Evolutionary conservation across 148 eudicot genomes (phyloP).

Genomic region (Chenopodium formosanum): DNA sequence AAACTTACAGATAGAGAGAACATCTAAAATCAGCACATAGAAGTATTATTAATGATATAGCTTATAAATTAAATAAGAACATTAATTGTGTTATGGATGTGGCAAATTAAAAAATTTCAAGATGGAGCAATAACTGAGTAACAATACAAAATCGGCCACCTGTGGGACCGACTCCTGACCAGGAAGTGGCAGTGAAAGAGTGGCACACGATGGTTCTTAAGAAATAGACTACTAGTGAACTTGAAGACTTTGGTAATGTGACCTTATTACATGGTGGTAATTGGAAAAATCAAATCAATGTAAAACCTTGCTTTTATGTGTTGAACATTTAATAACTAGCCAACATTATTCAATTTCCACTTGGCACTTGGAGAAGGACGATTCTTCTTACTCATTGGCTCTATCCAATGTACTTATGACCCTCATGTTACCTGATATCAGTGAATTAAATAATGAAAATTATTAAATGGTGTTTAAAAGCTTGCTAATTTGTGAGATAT

Average conservation of each 20-base stretch:
- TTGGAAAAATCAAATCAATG: neutral
- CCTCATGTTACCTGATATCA: no score
- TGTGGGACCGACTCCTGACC: no score
- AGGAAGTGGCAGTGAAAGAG: neutral
- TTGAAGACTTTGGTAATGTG: neutral
- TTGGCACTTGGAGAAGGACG: neutral
- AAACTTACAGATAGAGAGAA: no score
- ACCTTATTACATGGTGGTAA: neutral
- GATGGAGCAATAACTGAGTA: neutral
- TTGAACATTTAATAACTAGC: neutral
- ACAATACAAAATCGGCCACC: no score
- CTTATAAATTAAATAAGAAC: neutral
- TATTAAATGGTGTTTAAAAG: no score
- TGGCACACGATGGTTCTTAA: neutral
- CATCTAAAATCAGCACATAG: neutral
- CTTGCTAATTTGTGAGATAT: neutral
- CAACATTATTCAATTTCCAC: neutral
- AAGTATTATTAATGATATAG: neutral
- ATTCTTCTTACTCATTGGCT: no score
- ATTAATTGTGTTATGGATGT: neutral
- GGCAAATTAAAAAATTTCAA: neutral
- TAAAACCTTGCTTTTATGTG: neutral
- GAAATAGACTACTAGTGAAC: no score
- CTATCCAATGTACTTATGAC: no score
- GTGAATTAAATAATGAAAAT: neutral